A percentile compares a stretch with the other conserved stretches of the same genome.
Conservation (phyloP, 2,329 filamentous ascomycete genomes). For the Curvularia eragrostidis region DNA sequence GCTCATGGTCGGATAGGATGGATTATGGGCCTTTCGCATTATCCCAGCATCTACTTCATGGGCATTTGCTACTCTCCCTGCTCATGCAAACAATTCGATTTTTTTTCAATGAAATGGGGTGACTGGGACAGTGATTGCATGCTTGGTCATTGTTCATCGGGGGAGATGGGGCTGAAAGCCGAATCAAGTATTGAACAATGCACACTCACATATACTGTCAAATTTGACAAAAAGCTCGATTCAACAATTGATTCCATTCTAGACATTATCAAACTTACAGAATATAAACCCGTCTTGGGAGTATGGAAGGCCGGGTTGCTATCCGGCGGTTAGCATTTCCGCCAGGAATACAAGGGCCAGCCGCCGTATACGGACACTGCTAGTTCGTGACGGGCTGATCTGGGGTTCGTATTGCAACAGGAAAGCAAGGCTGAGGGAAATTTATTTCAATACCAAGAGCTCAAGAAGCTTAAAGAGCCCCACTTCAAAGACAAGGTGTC, state of each 20-base stretch:
- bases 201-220: too few species aligned
- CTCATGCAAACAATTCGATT: too few species aligned
- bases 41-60: too few species aligned
- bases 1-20: too few species aligned
- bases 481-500: slow-evolving; percentile 1
- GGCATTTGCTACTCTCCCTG: too few species aligned
- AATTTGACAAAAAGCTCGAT: not conserved
- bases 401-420: not conserved
- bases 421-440: not conserved
- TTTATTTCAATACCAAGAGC: not conserved
- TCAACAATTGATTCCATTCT: not conserved
- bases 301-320: not conserved
- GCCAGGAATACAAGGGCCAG: not conserved
- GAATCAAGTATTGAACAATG: too few species aligned
- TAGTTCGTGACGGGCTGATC: not conserved
- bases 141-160: too few species aligned
- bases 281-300: not conserved
- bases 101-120: too few species aligned
- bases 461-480: slow-evolving; percentile 7
- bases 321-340: not conserved
- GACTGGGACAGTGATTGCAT: too few species aligned
- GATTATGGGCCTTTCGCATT: too few species aligned
- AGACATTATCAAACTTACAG: not conserved
- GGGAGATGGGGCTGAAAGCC: too few species aligned
- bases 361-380: not conserved